These are phyloP conservation scores for Leccinum obscurum DNA, from an alignment of 768 basidiomycete genomes.

Conservation along the genomic window DNA sequence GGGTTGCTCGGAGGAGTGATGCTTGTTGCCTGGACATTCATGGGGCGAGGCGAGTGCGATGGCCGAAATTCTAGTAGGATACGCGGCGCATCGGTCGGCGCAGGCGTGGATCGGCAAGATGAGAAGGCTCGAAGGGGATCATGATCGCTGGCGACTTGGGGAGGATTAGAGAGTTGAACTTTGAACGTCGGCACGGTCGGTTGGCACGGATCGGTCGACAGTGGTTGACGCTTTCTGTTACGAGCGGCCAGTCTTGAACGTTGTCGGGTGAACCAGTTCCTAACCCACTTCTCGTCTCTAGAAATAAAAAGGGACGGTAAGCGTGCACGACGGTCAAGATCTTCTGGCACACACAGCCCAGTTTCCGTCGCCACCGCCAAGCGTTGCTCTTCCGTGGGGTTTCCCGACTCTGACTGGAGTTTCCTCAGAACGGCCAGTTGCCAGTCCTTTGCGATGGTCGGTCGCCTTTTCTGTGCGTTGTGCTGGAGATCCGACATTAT, in stretches of 20 bases:
- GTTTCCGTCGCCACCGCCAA: constrained; percentile 25
- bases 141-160: not conserved
- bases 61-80: not conserved
- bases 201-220: not conserved
- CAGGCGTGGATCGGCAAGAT: constrained; percentile 7
- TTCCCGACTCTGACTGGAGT: constrained; percentile 22
- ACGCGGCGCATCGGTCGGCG: not conserved
- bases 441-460: constrained; percentile 28
- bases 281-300: constrained; percentile 33
- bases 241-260: constrained; percentile 23
- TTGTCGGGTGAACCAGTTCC: constrained; percentile 31
- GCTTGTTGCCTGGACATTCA: not conserved
- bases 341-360: constrained; percentile 30
- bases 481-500: not conserved
- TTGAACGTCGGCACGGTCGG: constrained; percentile 17
- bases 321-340: constrained; percentile 6
- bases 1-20: constrained; percentile 1
- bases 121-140: not conserved
- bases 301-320: constrained; percentile 3
- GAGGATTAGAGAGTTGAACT: constrained; percentile 6
- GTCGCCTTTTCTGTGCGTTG: constrained; percentile 7
- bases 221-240: constrained; percentile 2
- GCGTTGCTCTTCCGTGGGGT: constrained; percentile 26
- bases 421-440: constrained; percentile 31
- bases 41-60: constrained; percentile 2